Conservation (phyloP, 1,284 basidiomycete genomes). For the Austroboletus olivaceoglutinosus region DNA sequence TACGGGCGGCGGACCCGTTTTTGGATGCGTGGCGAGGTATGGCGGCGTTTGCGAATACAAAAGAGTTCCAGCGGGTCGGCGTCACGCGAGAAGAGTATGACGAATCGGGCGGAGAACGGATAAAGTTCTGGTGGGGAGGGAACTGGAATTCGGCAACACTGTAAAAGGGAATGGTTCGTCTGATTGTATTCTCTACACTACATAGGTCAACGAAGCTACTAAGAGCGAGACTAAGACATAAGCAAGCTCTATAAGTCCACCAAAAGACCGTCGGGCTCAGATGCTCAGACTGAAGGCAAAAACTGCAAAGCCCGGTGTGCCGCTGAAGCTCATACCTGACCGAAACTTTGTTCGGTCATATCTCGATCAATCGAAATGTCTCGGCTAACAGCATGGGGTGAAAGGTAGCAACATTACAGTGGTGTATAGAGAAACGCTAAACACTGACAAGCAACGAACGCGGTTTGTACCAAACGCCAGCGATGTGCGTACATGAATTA, state of each 20-base stretch:
- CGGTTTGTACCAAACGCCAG: conserved; percentile 6
- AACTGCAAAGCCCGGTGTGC: no score
- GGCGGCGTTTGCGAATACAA: conserved; percentile 74
- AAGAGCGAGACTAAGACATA: no score
- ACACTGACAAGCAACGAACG: conserved; percentile 13
- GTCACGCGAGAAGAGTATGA: conserved; percentile 84
- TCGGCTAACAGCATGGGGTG: conserved; percentile 2
- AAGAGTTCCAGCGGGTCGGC: conserved; percentile 54
- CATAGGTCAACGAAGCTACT: no score
- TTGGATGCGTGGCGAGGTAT: conserved; percentile 93
- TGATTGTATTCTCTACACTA: no score
- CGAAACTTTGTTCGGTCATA: not conserved
- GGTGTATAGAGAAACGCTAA: conserved; percentile 13
- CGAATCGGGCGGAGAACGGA: conserved; percentile 85
- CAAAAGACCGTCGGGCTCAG: no score
- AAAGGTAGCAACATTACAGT: conserved; percentile 21
- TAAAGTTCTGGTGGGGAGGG: conserved; percentile 79
- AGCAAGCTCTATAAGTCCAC: no score
- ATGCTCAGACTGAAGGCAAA: no score
- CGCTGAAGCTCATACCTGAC: no score
- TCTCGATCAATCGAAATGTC: not conserved
- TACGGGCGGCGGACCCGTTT: conserved; percentile 61
- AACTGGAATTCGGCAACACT: conserved; percentile 60
- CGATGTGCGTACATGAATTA: conserved; percentile 6
- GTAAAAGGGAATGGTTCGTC: no score